Evolutionary conservation across 208 protist genomes (phyloP), one percentile per base, ranked within the genome.

Genomic region (Phytomonas francai): DNA sequence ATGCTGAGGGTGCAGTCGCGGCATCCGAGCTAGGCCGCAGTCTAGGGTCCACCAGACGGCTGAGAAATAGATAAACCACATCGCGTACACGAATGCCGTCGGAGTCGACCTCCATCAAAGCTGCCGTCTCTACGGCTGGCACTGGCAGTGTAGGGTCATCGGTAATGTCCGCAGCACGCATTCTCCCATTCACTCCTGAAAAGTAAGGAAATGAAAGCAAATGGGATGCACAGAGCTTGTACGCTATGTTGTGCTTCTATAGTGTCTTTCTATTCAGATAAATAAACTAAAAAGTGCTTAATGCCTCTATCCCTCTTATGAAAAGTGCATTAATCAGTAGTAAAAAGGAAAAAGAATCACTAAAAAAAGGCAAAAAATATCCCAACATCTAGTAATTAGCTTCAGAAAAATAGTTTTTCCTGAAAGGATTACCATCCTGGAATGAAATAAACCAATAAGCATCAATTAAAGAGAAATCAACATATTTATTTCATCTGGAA

Each of bases 61-160:
- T 78, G 11, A 95, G 76, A 63, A 95, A 95, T 12, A 93, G 73
- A 60, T 90, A 81, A 25, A 90, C 78, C 11, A 77, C 74, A 62
- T 95, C 90, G 7, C 87, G 85, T 59, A 95, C 78, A 11, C 83
- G 81, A 12, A 83, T 68, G 22, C 90, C 90, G 31, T 92, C 81
- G 19, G 76, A 71, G 72, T 95, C 90, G 25, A 93, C 80, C 72
- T 89, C 85, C 2, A 90, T 7, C 34, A 84, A 51, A 22, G 80
- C 72, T 12, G 78, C 60, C 57, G 74, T 77, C 58, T 92, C 85
- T 9, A 67, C 72, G 29, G 62, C 60, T 3, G 84, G 84, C 31
- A 78, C 72, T 4, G 77, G 79, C 59, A 81, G 70, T 11, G 78
- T 73, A 32, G 84, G 80, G 59, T 88, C 85, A 63, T 87, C 84